Evolutionary conservation across 768 basidiomycete species (phyloP).

Genomic region (Brasilioporus rufonigricans): DNA sequence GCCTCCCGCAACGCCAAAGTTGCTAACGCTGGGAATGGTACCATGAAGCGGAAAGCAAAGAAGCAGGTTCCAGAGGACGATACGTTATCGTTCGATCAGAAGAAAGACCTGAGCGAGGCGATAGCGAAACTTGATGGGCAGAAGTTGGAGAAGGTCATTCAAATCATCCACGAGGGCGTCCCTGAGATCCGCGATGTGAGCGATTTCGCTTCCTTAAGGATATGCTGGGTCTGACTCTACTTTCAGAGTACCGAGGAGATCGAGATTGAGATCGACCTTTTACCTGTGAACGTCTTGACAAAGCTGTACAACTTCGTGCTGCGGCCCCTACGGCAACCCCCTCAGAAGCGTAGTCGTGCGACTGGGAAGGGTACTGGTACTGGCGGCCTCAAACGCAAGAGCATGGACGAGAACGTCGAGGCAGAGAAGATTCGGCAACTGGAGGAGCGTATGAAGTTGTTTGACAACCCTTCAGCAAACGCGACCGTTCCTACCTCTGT

Average conservation of each 20-base stretch:
- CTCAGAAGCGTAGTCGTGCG: constrained; percentile 57
- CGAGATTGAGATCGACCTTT: constrained; percentile 93
- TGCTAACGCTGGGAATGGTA: constrained; percentile 34
- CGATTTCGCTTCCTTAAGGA: constrained; percentile 16
- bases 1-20: constrained; percentile 48
- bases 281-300: constrained; percentile 83
- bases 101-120: constrained; percentile 96
- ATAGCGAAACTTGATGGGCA: constrained; percentile 82
- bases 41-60: constrained; percentile 62
- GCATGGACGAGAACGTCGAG: constrained; percentile 96
- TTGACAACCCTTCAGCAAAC: constrained; percentile 58
- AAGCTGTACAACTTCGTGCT: constrained; percentile 96
- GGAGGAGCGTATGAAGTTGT: constrained; percentile 83
- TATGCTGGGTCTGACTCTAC: constrained; percentile 12
- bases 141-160: constrained; percentile 86
- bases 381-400: constrained; percentile 89
- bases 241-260: constrained; percentile 93
- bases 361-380: constrained; percentile 81
- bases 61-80: constrained; percentile 74
- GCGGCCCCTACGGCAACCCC: constrained; percentile 67
- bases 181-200: constrained; percentile 92
- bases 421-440: constrained; percentile 91
- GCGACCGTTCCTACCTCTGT: constrained; percentile 34
- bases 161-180: constrained; percentile 92
- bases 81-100: constrained; percentile 90